These are phyloP conservation scores for Fonsecaea erecta DNA, from an alignment of 2,329 filamentous ascomycete species.

Conservation along the genomic window DNA sequence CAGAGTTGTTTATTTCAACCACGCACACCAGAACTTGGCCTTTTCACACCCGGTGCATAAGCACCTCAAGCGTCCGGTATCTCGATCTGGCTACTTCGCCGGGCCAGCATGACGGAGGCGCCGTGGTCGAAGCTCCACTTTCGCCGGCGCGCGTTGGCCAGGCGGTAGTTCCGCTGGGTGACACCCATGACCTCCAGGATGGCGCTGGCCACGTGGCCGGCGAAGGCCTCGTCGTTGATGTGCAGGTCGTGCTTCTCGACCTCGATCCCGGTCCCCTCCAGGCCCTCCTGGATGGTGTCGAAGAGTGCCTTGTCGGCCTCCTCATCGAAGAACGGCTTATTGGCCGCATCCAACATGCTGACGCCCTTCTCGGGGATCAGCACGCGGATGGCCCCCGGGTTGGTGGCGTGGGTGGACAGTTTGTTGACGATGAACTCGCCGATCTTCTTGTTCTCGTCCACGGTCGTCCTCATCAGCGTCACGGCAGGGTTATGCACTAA, in stretches of 20 bases:
- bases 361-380: slow-evolving; percentile 65
- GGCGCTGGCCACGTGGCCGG: slow-evolving; percentile 39
- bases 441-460: slow-evolving; percentile 61
- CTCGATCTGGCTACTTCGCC: slow-evolving; percentile 33
- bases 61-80: slow-evolving; percentile 30
- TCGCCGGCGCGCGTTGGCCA: slow-evolving; percentile 34
- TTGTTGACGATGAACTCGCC: slow-evolving; percentile 62
- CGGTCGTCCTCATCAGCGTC: slow-evolving; percentile 67
- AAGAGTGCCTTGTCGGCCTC: slow-evolving; percentile 56
- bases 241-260: slow-evolving; percentile 56
- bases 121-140: slow-evolving; percentile 39
- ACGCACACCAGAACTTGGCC: no score
- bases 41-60: background rate
- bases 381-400: slow-evolving; percentile 56
- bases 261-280: slow-evolving; percentile 56
- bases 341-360: slow-evolving; percentile 63
- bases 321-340: slow-evolving; percentile 58
- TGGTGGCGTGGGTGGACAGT: slow-evolving; percentile 49
- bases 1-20: no score
- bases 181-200: slow-evolving; percentile 37
- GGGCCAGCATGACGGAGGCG: slow-evolving; percentile 28
- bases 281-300: slow-evolving; percentile 52
- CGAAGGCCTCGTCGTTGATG: slow-evolving; percentile 62
- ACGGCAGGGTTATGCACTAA: slow-evolving; percentile 69
- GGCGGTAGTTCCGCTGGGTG: slow-evolving; percentile 33